A percentile compares a stretch with the other conserved stretches of the same genome.
These are phyloP conservation scores for Clausena lansium DNA, from an alignment of 345 rosid species.

Conservation along the genomic window DNA sequence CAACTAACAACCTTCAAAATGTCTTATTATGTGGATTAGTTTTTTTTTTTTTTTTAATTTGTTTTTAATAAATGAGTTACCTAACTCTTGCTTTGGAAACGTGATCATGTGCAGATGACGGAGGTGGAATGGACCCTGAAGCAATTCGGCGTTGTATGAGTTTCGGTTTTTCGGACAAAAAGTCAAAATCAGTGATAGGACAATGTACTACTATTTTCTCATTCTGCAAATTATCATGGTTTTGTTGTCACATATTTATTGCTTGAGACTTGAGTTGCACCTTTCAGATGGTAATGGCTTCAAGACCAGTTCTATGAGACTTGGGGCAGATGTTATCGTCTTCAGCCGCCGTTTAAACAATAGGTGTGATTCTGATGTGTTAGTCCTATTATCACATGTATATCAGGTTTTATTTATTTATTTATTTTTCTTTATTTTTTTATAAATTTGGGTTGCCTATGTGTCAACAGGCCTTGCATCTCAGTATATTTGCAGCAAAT, in stretches of 20 bases:
- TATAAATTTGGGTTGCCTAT: neutral
- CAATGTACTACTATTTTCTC: slow-evolving; percentile 47
- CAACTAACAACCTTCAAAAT: neutral
- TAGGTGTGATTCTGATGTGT: slow-evolving; percentile 45
- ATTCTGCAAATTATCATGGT: slow-evolving; percentile 13
- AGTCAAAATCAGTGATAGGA: slow-evolving; percentile 73
- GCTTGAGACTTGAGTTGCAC: slow-evolving; percentile 21
- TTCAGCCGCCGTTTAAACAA: slow-evolving; percentile 67
- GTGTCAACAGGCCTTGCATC: neutral
- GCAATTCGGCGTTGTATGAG: slow-evolving; percentile 87
- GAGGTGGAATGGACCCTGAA: slow-evolving; percentile 97
- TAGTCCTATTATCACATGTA: neutral
- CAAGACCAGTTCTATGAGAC: slow-evolving; percentile 97
- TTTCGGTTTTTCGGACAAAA: slow-evolving; percentile 95
- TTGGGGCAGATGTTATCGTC: slow-evolving; percentile 92
- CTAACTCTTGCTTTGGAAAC: slow-evolving; percentile 8
- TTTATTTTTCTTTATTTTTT: neutral
- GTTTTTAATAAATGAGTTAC: neutral
- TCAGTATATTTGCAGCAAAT: neutral
- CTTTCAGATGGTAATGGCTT: slow-evolving; percentile 95
- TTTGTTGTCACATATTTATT: slow-evolving; percentile 15
- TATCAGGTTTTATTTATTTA: neutral
- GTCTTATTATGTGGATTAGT: neutral
- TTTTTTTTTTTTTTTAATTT: no score
- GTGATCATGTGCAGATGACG: slow-evolving; percentile 58